Evolutionary conservation across 768 basidiomycete genomes (phyloP).

Genomic region (Trametes sanguinea): DNA sequence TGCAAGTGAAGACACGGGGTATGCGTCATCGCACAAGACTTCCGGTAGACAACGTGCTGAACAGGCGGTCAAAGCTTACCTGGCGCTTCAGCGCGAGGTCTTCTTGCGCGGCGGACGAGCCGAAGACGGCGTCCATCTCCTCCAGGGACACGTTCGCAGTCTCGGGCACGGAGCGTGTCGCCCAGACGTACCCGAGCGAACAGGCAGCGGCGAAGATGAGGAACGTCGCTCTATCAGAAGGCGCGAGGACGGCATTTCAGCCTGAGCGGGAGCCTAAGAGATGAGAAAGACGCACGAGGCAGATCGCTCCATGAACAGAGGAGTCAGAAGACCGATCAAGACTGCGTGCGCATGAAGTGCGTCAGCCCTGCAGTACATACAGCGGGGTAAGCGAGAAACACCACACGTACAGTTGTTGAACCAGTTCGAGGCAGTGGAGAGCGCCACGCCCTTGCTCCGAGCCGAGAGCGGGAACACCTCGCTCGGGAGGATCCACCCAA

Average conservation of each 20-base stretch:
- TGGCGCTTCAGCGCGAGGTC: slow-evolving; percentile 52
- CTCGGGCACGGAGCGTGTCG: slow-evolving; percentile 69
- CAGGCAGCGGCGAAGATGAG: slow-evolving; percentile 65
- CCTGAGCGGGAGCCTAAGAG: too few relatives aligned
- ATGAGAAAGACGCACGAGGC: slow-evolving; percentile 47
- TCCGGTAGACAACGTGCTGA: neutral
- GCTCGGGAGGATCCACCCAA: slow-evolving; percentile 82
- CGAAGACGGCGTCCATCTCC: slow-evolving; percentile 72
- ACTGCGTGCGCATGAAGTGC: slow-evolving; percentile 43
- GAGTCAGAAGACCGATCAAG: slow-evolving; percentile 73
- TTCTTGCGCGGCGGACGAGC: slow-evolving; percentile 54
- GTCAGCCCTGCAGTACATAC: neutral
- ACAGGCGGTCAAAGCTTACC: slow-evolving; percentile 46
- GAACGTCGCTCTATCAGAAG: slow-evolving; percentile 59
- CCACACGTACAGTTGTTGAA: slow-evolving; percentile 62
- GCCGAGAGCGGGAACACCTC: slow-evolving; percentile 82
- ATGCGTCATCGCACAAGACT: slow-evolving; percentile 3
- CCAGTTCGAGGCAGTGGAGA: slow-evolving; percentile 89
- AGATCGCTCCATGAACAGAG: slow-evolving; percentile 61
- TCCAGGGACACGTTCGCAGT: slow-evolving; percentile 77
- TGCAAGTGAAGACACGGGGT: slow-evolving; percentile 24
- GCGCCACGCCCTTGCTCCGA: slow-evolving; percentile 78
- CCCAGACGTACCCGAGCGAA: slow-evolving; percentile 69
- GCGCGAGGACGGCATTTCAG: too few relatives aligned
- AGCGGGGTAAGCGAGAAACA: neutral